These are phyloP conservation scores for Chenopodium quinoa DNA, from an alignment of 148 eudicot species.

Conservation along the genomic window DNA sequence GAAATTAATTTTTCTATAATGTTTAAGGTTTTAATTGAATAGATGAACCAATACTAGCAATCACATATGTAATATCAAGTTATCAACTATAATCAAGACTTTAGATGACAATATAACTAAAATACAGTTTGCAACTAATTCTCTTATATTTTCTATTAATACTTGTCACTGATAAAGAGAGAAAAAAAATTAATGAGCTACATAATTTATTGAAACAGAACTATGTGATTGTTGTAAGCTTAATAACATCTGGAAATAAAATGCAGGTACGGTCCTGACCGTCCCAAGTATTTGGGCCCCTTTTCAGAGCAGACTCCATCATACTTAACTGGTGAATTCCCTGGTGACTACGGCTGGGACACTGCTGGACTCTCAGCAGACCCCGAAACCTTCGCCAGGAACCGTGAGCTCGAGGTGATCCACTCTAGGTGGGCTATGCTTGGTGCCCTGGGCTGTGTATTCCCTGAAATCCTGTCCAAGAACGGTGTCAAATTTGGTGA, in stretches of 20 bases:
- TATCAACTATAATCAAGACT: no score
- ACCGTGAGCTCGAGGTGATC: conserved; percentile 71
- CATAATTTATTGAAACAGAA: neutral
- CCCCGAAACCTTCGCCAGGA: conserved; percentile 60
- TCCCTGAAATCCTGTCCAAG: conserved; percentile 55
- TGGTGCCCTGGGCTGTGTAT: conserved; percentile 62
- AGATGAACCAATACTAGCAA: no score
- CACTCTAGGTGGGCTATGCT: conserved; percentile 71
- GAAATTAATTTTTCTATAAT: no score
- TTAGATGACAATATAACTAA: no score
- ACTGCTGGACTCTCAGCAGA: conserved; percentile 64
- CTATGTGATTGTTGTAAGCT: neutral
- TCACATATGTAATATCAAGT: no score
- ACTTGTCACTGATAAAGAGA: neutral
- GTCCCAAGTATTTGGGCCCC: conserved; percentile 63
- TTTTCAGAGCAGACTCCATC: conserved; percentile 71
- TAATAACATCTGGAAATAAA: neutral
- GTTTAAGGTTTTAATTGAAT: no score
- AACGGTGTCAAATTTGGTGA: conserved; percentile 60
- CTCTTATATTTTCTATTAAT: no score
- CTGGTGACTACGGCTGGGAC: conserved; percentile 73
- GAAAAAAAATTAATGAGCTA: neutral
- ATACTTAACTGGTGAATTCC: conserved; percentile 62
- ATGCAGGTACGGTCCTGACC: conserved; percentile 54
- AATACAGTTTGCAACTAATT: no score